Evolutionary conservation across 192 early-diverging fungal species (phyloP), one percentile per base, ranked within the genome.

Genomic region (Coemansia asiatica): DNA sequence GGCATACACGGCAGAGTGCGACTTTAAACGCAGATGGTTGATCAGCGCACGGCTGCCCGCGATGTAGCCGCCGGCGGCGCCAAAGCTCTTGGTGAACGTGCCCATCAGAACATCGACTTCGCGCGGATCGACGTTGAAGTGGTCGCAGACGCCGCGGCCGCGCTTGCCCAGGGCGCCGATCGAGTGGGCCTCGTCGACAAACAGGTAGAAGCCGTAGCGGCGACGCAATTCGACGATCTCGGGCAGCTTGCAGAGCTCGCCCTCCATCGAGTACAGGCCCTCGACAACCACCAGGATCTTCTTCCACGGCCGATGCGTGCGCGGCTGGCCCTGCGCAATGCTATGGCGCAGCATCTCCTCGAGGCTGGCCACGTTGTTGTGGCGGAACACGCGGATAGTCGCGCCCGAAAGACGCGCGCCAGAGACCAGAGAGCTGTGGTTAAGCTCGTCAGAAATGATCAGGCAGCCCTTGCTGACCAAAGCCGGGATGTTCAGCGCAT

Each of bases 231-330:
- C 93, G 27, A 97, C 76, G 57, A 97, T 89, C 61, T 91, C 90
- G 33, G 94, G 95, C 44, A 97, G 76, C 60, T 90, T 89, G 74
- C 89, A 88, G 79, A 95, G 91, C 67, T 89, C 89, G 44, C 97
- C 97, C 73, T 98, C 97, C 97, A 98, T 98, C 18, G 93, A 95
- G 81, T 95, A 98, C 26, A 98, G 83, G 35, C 95, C 95, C 69
- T 98, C 95, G 25, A 98, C 94, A 22, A 98, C 87, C 3, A 98
- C 86, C 65, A 98, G 74, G 74, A 98, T 98, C 83, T 98, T 98
- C 82, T 96, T 96, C 97, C 97, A 98, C 13, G 95, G 97, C 26
- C 97, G 88, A 74, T 97, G 95, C 8, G 95, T 98, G 58, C 97
- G 87, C 23, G 95, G 95, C 80, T 98, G 97, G 28, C 97, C 97